Evolutionary conservation across 2,329 filamentous ascomycete species (phyloP).

Genomic region (Alternaria longipes): DNA sequence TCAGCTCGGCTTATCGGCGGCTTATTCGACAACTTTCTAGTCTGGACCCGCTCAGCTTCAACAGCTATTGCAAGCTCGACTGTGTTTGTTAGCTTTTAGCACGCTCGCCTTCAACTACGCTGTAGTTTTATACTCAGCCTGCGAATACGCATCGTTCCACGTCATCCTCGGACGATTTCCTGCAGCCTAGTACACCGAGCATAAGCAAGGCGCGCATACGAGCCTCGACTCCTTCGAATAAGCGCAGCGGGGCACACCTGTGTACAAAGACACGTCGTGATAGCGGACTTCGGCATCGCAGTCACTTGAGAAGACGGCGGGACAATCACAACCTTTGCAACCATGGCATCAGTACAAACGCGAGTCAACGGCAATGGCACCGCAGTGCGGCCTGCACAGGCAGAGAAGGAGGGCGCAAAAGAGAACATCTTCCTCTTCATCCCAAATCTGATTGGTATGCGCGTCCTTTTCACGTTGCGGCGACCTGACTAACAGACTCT

Average conservation of each 20-base stretch:
- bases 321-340: conserved; percentile 8
- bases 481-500: conserved; percentile 19
- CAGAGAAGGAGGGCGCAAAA: conserved; percentile 43
- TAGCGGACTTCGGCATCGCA: conserved; percentile 2
- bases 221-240: conserved; percentile 9
- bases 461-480: neutral
- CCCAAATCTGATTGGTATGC: conserved; percentile 62
- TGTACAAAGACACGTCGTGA: neutral
- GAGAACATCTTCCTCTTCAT: conserved; percentile 66
- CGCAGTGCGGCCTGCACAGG: conserved; percentile 29
- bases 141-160: neutral
- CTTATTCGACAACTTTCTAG: conserved; percentile 39
- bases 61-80: conserved; percentile 11
- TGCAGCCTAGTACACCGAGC: conserved; percentile 13
- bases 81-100: neutral
- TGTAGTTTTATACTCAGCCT: neutral
- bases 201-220: conserved; percentile 12
- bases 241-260: conserved; percentile 21
- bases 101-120: conserved; percentile 1
- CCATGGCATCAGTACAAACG: conserved; percentile 41
- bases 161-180: conserved; percentile 10
- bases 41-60: conserved; percentile 21
- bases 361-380: conserved; percentile 45
- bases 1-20: conserved; percentile 50
- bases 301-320: neutral